Conservation (phyloP, 2,329 filamentous ascomycete species). For the Didymella glomerata region DNA sequence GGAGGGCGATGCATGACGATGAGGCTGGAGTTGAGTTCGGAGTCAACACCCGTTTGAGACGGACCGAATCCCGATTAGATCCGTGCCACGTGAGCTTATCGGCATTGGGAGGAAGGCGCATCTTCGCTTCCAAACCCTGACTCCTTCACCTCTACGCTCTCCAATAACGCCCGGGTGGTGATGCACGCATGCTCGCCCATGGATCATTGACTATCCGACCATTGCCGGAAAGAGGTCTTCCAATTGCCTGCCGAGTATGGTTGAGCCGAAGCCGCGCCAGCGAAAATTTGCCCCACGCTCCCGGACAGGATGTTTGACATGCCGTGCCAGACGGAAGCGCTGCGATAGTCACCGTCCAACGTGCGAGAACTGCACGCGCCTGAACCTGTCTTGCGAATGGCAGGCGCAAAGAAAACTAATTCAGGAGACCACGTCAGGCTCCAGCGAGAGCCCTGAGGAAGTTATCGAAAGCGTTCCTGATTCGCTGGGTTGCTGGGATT, state of each 20-base stretch:
- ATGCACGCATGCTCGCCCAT: conserved; percentile 16
- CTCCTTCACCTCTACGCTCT: conserved; percentile 17
- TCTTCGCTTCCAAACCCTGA: conserved; percentile 17
- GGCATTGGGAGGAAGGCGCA: conserved; percentile 11
- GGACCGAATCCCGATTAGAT: conserved; percentile 18
- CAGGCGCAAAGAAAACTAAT: conserved; percentile 42
- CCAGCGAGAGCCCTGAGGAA: conserved; percentile 28
- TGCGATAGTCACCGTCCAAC: conserved; percentile 47
- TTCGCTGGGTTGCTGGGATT: conserved; percentile 45
- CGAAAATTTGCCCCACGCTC: conserved; percentile 50
- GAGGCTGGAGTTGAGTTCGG: conserved; percentile 13
- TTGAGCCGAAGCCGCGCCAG: conserved; percentile 44
- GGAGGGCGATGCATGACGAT: background rate
- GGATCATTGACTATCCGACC: conserved; percentile 24
- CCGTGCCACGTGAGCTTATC: conserved; percentile 22
- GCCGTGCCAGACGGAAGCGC: conserved; percentile 46
- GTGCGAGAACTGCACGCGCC: conserved; percentile 47
- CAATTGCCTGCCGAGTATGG: conserved; percentile 37
- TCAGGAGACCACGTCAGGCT: conserved; percentile 12
- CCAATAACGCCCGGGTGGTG: conserved; percentile 12
- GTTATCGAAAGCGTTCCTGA: conserved; percentile 27
- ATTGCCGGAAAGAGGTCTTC: conserved; percentile 13
- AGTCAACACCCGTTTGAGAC: conserved; percentile 6
- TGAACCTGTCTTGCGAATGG: conserved; percentile 50
- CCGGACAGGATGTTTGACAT: conserved; percentile 48